A percentile compares a stretch with the other conserved stretches of the same genome.
phyloP scores from a whole-genome alignment of 306 rosid species.

The Adenanthera pavonina region DNA sequence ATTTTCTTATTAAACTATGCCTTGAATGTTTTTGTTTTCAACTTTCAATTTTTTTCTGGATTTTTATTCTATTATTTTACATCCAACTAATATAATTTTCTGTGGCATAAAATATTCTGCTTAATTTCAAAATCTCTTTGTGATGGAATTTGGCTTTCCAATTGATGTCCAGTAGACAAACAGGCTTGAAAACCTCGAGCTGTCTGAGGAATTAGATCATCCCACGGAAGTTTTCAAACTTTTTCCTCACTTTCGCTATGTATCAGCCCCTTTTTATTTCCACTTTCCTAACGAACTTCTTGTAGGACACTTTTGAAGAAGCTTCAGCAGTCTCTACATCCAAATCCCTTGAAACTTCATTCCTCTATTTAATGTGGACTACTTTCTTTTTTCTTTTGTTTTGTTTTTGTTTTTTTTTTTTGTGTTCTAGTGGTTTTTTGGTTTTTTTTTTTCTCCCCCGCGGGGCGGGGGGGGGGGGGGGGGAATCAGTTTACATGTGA shows the following conservation, averaged over 20 bases:
- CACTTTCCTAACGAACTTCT: neutral
- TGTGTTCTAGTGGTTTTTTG: no score
- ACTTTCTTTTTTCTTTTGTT: no score
- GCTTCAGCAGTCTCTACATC: no score
- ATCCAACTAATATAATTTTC: conserved; percentile 11
- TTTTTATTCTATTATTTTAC: conserved; percentile 28
- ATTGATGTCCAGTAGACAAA: neutral
- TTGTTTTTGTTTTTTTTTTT: no score
- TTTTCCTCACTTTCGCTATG: neutral
- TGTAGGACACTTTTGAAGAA: neutral
- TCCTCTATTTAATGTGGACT: neutral
- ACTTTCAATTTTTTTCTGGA: neutral
- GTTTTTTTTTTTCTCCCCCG: no score
- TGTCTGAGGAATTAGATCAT: neutral
- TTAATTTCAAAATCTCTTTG: neutral
- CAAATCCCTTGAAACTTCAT: neutral
- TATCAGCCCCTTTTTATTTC: neutral
- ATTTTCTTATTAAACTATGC: neutral
- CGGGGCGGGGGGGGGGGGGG: neutral
- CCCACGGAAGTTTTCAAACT: neutral
- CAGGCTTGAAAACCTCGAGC: neutral
- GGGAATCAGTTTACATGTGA: neutral
- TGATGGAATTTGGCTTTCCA: neutral
- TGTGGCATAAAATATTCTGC: conserved; percentile 5
- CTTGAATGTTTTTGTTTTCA: neutral